Evolutionary conservation across 805 yeast genomes (phyloP).

Genomic region (Yarrowia divulgata): DNA sequence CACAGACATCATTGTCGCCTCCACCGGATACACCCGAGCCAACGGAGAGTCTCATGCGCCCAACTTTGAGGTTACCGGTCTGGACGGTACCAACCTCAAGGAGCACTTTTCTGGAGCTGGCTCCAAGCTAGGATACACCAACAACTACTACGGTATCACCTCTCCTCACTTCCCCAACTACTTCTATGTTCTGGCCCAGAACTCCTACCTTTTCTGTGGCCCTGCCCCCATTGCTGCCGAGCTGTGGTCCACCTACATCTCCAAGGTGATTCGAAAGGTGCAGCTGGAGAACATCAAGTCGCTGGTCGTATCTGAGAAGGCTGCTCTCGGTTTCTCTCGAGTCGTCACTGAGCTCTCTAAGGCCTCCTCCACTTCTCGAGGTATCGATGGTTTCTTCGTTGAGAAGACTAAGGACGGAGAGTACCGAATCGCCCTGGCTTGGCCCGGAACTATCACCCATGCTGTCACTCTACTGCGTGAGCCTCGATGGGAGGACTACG

Average conservation of each 20-base stretch:
- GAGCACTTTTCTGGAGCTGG: constrained; percentile 38
- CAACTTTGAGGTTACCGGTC: constrained; percentile 40
- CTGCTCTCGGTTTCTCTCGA: constrained; percentile 36
- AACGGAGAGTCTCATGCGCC: constrained; percentile 34
- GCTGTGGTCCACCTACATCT: constrained; percentile 36
- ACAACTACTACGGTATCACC: constrained; percentile 41
- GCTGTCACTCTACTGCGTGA: constrained; percentile 34
- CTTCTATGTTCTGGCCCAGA: constrained; percentile 41
- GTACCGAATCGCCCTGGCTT: constrained; percentile 32
- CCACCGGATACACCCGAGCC: constrained; percentile 40
- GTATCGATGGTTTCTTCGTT: constrained; percentile 34
- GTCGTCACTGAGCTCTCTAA: constrained; percentile 25
- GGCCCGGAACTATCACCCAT: constrained; percentile 43
- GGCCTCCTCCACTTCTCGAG: constrained; percentile 24
- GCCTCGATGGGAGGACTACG: constrained; percentile 42
- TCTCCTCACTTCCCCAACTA: constrained; percentile 44
- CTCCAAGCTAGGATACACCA: constrained; percentile 38
- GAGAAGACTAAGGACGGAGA: constrained; percentile 33
- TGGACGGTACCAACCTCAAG: constrained; percentile 37
- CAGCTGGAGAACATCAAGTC: constrained; percentile 40
- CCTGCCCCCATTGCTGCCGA: constrained; percentile 39
- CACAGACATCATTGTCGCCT: constrained; percentile 40
- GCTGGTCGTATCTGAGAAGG: constrained; percentile 35
- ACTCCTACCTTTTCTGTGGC: constrained; percentile 39
- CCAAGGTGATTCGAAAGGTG: constrained; percentile 39